Base-by-base conservation (phyloP, 257 asterid genomes). In the Verbena officinalis region DNA sequence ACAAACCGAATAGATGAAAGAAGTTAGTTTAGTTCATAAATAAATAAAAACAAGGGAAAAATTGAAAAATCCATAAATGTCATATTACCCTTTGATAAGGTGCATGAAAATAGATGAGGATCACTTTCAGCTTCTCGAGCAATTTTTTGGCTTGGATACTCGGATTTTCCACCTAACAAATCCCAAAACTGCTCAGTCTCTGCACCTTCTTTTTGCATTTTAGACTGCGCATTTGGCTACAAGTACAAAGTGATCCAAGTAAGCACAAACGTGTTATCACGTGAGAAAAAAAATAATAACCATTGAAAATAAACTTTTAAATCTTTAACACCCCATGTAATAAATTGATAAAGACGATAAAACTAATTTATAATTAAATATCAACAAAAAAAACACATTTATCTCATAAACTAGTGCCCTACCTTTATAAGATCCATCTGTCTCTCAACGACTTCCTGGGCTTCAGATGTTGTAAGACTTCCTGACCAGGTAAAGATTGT, bases 171-270 rank as follows among this genome's bases (percentile, higher is more conserved):
- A 54, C 95, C 83, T 77, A 95, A 77, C 72, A 95, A 77, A 40
- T 91, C 96, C 99, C 99, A 95, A 58, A 95, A 91, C 73, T 86
- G 99, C 69, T 95, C 98, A 51, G 90, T 74, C 65, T 95, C 99
- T 22, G 89, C 83, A 67, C 99, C 98, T 88, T 95, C 99, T 55
- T 95, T 95, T 65, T 81, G 96, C 75, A 86, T 75, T 74, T 83
- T 95, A 33, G 94, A 72, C 78, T 95, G 99, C 78, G 69, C 68
- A 61, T 95, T 83, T 57, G 99, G 99, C 99, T 95, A 95, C 82
- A 75, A 66, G 56, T 36, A 71, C 49, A 56, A 68, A 62, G 52
- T 14, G 11, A 30, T 51, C 44, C 49, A 54, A 58, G 70, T 39
- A 69, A 39, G 69, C 36, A 59, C 38, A 56, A 2, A 16, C 4